Percentiles rank a stretch among this genome's conserved stretches.
These are phyloP conservation scores for Gonium pectorale DNA, from an alignment of 139 green algal genomes.

Conservation along the genomic window DNA sequence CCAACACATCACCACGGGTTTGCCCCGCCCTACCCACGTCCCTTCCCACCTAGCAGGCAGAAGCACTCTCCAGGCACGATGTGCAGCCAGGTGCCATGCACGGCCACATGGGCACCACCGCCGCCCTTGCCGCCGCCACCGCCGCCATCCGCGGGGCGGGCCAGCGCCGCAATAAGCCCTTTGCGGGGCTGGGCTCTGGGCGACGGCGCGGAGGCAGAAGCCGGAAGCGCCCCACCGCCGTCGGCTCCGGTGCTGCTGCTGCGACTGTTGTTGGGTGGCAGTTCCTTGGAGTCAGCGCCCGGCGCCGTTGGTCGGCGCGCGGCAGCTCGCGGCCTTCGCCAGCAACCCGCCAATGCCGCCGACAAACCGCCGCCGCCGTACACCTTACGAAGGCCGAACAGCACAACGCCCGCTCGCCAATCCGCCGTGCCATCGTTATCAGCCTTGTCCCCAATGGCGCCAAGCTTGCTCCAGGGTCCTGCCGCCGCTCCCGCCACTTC, in stretches of 20 bases:
- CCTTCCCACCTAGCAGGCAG: conserved; percentile 73
- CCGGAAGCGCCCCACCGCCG: too few species aligned
- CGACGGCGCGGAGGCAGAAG: too few species aligned
- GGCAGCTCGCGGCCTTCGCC: neutral
- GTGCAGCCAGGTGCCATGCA: conserved; percentile 80
- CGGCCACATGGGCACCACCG: conserved; percentile 56
- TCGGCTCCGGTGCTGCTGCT: neutral
- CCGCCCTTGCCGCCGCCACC: neutral
- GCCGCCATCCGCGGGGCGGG: too few species aligned
- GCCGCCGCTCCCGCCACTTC: too few species aligned
- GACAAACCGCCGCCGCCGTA: conserved; percentile 44
- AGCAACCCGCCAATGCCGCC: neutral
- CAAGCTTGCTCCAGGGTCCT: too few species aligned
- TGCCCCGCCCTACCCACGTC: neutral
- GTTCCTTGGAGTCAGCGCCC: too few species aligned
- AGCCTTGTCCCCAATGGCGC: too few species aligned
- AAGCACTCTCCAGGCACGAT: conserved; percentile 78
- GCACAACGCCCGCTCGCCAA: conserved; percentile 60
- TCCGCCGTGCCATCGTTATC: too few species aligned
- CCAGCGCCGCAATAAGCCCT: too few species aligned
- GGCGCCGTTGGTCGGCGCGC: neutral
- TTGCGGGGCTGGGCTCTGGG: too few species aligned
- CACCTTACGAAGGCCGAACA: conserved; percentile 78
- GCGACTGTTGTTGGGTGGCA: neutral
- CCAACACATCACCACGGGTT: neutral